phyloP scores from a whole-genome alignment of 192 early-diverging fungal species.

The Backusella liffmaniae region DNA sequence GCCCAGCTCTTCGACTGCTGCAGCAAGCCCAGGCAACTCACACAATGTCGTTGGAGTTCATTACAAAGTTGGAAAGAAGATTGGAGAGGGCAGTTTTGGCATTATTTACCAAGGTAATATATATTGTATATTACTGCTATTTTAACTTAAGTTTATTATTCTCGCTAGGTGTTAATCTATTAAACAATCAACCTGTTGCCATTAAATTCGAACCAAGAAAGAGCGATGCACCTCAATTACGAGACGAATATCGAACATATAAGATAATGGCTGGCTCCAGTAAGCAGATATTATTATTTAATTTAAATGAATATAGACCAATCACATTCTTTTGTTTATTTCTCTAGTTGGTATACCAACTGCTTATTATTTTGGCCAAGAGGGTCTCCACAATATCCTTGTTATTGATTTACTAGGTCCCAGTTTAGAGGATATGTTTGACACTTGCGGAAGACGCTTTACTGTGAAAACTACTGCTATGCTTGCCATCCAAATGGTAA shows the following conservation, averaged over 20 bases:
- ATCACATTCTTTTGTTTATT: neutral
- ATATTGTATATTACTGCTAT: neutral
- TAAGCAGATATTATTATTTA: constrained; percentile 20
- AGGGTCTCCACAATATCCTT: constrained; percentile 93
- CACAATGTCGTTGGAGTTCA: constrained; percentile 88
- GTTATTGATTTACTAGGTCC: constrained; percentile 94
- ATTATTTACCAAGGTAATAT: constrained; percentile 96
- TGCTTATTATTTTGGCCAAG: constrained; percentile 96
- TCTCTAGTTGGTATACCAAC: constrained; percentile 78
- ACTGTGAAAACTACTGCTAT: constrained; percentile 93
- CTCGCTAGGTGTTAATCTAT: constrained; percentile 70
- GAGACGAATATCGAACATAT: constrained; percentile 95
- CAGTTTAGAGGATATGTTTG: constrained; percentile 93
- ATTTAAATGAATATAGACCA: neutral
- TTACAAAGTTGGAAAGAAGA: constrained; percentile 94
- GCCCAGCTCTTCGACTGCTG: constrained; percentile 7
- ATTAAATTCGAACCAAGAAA: constrained; percentile 98
- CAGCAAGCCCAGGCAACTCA: constrained; percentile 17
- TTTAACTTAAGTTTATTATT: neutral
- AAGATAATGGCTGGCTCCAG: constrained; percentile 80
- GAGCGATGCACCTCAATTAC: constrained; percentile 94
- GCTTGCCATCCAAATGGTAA: constrained; percentile 91
- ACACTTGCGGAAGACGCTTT: constrained; percentile 90
- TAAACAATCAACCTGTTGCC: constrained; percentile 90
- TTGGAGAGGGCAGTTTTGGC: constrained; percentile 98